These are phyloP conservation scores for Silene coronaria DNA, from an alignment of 179 eudicot species.

Conservation along the genomic window DNA sequence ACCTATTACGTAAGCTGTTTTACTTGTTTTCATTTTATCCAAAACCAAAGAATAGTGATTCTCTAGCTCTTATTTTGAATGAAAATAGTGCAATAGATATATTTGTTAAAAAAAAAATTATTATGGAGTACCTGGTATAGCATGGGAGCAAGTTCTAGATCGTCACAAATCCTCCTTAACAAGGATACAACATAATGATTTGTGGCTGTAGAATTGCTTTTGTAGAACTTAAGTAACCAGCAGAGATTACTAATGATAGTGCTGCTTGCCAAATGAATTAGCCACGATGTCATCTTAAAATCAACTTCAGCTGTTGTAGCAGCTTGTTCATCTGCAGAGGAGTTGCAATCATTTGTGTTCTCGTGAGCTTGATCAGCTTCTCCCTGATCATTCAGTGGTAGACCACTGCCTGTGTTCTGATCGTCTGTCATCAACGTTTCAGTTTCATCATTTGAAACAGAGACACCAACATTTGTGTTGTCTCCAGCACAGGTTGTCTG, in stretches of 20 bases:
- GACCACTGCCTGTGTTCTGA: constrained; percentile 25
- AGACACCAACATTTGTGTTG: constrained; percentile 23
- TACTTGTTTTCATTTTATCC: not conserved
- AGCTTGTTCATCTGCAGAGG: constrained; percentile 69
- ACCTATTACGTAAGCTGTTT: not conserved
- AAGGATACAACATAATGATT: constrained; percentile 73
- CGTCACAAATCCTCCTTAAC: constrained; percentile 76
- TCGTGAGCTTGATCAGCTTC: constrained; percentile 31
- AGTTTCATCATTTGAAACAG: constrained; percentile 29
- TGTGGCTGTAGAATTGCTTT: constrained; percentile 66
- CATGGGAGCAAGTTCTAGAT: constrained; percentile 93
- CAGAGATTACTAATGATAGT: constrained; percentile 57
- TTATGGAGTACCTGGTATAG: constrained; percentile 68
- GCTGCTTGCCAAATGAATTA: constrained; percentile 61
- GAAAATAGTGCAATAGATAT: not conserved
- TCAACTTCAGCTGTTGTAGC: constrained; percentile 67
- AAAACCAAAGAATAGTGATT: not conserved
- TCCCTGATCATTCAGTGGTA: constrained; percentile 28
- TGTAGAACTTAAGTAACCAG: constrained; percentile 89
- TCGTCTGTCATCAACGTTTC: constrained; percentile 28
- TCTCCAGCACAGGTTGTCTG: constrained; percentile 24
- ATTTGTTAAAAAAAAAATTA: not conserved
- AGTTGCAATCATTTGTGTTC: constrained; percentile 44
- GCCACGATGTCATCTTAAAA: constrained; percentile 66
- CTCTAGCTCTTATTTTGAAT: not conserved